Conservation (phyloP, 1,284 basidiomycete genomes). For the Gomphus bonarii region DNA sequence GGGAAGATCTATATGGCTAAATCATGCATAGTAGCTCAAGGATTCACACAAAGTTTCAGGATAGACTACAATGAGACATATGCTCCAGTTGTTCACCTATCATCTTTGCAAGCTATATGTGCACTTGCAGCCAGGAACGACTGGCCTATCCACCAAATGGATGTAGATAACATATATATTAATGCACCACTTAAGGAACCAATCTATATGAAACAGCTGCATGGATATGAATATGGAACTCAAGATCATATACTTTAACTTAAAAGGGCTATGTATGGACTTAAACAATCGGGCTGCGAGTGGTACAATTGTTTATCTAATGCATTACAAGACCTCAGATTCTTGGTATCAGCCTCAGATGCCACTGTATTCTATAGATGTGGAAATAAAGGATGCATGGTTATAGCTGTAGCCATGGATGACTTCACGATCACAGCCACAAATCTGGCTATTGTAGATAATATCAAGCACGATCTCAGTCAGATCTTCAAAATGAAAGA, state of each 20-base stretch:
- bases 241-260: neutral
- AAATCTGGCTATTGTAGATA: too few relatives aligned
- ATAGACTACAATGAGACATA: constrained; percentile 23
- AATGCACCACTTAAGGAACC: constrained; percentile 17
- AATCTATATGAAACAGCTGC: constrained; percentile 20
- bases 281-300: constrained; percentile 15
- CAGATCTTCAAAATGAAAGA: too few relatives aligned
- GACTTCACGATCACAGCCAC: constrained; percentile 12
- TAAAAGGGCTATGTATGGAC: constrained; percentile 24
- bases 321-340: constrained; percentile 17
- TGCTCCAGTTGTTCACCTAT: constrained; percentile 21
- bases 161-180: neutral
- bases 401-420: constrained; percentile 19
- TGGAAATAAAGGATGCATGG: constrained; percentile 2
- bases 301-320: constrained; percentile 23
- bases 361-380: constrained; percentile 17
- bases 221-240: constrained; percentile 8
- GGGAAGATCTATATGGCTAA: constrained; percentile 21
- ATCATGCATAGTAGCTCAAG: constrained; percentile 27
- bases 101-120: too few relatives aligned
- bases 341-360: constrained; percentile 15
- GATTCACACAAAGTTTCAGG: constrained; percentile 24
- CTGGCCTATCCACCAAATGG: too few relatives aligned
- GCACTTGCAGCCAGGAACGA: too few relatives aligned
- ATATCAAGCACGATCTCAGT: too few relatives aligned